Percentiles rank a stretch among this genome's conserved stretches.
Evolutionary conservation across 2,329 filamentous ascomycete genomes (phyloP).

Genomic region (Cladosporium sp.): DNA sequence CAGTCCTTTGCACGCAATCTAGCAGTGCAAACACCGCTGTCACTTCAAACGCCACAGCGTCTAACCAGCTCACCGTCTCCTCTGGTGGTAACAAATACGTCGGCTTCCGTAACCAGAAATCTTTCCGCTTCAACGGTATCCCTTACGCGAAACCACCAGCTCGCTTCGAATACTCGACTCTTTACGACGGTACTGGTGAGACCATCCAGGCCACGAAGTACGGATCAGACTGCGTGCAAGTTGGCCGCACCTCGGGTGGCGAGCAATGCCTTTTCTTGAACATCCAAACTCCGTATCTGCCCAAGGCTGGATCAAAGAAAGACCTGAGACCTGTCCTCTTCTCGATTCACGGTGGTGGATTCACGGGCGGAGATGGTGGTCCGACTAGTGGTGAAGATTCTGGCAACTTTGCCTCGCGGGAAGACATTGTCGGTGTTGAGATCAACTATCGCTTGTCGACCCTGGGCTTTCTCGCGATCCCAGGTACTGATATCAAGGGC

Average conservation of each 20-base stretch:
- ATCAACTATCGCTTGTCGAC: conserved; percentile 57
- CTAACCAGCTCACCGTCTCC: conserved; percentile 36
- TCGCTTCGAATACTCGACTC: conserved; percentile 42
- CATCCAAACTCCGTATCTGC: conserved; percentile 42
- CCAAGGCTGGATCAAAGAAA: conserved; percentile 33
- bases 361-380: conserved; percentile 42
- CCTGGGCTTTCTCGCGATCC: conserved; percentile 53
- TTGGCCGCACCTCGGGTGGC: conserved; percentile 19
- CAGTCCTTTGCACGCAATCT: conserved; percentile 49
- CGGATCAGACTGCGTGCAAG: conserved; percentile 40
- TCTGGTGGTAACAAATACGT: conserved; percentile 42
- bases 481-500: conserved; percentile 49
- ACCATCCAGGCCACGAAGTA: conserved; percentile 42
- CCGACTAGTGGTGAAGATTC: conserved; percentile 40
- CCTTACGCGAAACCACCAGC: conserved; percentile 38
- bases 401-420: conserved; percentile 49
- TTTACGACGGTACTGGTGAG: conserved; percentile 41
- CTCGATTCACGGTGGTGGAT: conserved; percentile 53
- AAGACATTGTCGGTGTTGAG: conserved; percentile 53
- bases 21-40: conserved; percentile 29
- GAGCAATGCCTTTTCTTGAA: conserved; percentile 48
- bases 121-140: conserved; percentile 43
- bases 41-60: conserved; percentile 29
- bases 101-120: conserved; percentile 50
- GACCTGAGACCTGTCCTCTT: conserved; percentile 43